These are phyloP conservation scores for Scedosporium minutisporum DNA, from an alignment of 2,329 filamentous ascomycete genomes.

Conservation along the genomic window DNA sequence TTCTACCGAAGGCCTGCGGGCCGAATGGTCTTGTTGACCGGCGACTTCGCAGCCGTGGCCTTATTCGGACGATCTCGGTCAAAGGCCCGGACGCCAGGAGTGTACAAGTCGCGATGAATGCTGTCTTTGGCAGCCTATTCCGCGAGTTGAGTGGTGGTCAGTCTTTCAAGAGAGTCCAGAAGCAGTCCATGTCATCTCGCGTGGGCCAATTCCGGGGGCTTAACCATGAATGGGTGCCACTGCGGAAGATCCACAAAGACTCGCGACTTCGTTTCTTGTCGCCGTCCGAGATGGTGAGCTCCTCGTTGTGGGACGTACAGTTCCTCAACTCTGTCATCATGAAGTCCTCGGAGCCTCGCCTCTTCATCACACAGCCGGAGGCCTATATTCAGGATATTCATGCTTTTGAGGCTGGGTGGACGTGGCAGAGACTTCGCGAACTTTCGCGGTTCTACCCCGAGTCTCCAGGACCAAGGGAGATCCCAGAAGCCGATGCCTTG, in stretches of 20 bases:
- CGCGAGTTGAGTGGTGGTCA: slow-evolving; percentile 23
- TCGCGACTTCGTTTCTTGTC: slow-evolving; percentile 61
- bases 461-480: slow-evolving; percentile 23
- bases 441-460: slow-evolving; percentile 48
- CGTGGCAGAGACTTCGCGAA: slow-evolving; percentile 59
- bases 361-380: slow-evolving; percentile 68
- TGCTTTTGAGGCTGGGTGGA: slow-evolving; percentile 50
- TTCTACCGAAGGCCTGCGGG: slow-evolving; percentile 59
- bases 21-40: slow-evolving; percentile 54
- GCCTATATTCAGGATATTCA: slow-evolving; percentile 59
- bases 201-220: slow-evolving; percentile 44
- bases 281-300: slow-evolving; percentile 63
- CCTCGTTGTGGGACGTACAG: slow-evolving; percentile 59
- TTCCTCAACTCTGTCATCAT: slow-evolving; percentile 67
- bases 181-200: background rate
- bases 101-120: slow-evolving; percentile 52
- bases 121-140: slow-evolving; percentile 51
- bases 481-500: slow-evolving; percentile 50
- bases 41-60: slow-evolving; percentile 64
- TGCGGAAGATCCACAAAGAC: slow-evolving; percentile 68
- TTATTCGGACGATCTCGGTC: slow-evolving; percentile 56
- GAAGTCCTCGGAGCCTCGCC: slow-evolving; percentile 55
- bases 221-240: slow-evolving; percentile 60
- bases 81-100: slow-evolving; percentile 56
- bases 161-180: background rate